A percentile compares a stretch with the other conserved stretches of the same genome.
Conservation (phyloP, 805 yeast genomes). For the Nakazawaea holstii region DNA sequence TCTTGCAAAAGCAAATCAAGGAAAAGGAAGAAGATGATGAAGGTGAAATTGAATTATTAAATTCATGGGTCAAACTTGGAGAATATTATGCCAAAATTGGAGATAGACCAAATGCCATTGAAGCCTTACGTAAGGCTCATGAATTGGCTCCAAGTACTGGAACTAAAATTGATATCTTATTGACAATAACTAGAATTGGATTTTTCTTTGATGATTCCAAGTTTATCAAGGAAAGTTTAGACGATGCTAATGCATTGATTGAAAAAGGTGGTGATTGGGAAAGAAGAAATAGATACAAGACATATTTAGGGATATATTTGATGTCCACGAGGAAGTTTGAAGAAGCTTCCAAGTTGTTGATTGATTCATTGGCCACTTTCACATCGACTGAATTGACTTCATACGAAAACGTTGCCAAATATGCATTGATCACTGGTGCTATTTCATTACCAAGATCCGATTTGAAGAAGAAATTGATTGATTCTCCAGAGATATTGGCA, state of each 20-base stretch:
- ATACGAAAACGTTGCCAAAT: conserved; percentile 85
- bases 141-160: conserved; percentile 84
- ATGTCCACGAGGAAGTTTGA: conserved; percentile 81
- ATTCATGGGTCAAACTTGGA: conserved; percentile 74
- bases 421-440: conserved; percentile 85
- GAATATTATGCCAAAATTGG: conserved; percentile 85
- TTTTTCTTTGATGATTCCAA: conserved; percentile 78
- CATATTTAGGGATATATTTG: conserved; percentile 79
- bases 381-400: conserved; percentile 87
- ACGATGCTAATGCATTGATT: conserved; percentile 65
- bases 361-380: conserved; percentile 91
- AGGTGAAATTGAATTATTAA: conserved; percentile 79
- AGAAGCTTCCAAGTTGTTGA: conserved; percentile 79
- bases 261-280: conserved; percentile 99
- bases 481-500: conserved; percentile 89
- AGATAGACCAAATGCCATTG: conserved; percentile 65
- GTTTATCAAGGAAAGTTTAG: conserved; percentile 66
- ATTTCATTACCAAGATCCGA: conserved; percentile 78
- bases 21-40: conserved; percentile 66
- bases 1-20: conserved; percentile 47
- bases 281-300: conserved; percentile 89
- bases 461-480: conserved; percentile 77
- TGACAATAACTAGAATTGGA: conserved; percentile 84
- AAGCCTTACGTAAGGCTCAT: conserved; percentile 64
- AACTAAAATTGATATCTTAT: conserved; percentile 77